Conservation (phyloP, 2,329 filamentous ascomycete species). For the Cephalotrichum gorgonifer region DNA sequence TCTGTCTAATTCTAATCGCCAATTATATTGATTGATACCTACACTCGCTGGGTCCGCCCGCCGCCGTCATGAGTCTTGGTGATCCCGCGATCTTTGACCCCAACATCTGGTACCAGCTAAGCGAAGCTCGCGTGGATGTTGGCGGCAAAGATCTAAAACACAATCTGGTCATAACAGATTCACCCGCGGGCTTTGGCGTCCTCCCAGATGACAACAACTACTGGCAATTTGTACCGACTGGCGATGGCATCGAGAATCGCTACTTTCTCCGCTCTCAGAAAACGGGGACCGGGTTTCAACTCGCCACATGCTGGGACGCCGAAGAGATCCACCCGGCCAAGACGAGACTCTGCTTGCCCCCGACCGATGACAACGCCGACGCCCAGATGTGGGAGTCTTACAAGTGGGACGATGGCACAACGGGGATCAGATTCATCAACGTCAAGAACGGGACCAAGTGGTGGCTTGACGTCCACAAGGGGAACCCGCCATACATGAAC, state of each 20-base stretch:
- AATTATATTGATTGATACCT: not conserved
- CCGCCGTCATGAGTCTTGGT: not conserved
- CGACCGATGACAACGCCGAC: constrained; percentile 12
- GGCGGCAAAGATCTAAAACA: constrained; percentile 13
- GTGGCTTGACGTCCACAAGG: constrained; percentile 21
- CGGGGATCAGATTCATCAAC: constrained; percentile 16
- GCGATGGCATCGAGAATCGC: constrained; percentile 16
- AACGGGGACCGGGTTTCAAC: constrained; percentile 17
- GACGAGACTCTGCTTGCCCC: constrained; percentile 19
- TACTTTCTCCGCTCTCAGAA: constrained; percentile 19
- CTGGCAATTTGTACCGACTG: constrained; percentile 18
- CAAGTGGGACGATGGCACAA: constrained; percentile 18
- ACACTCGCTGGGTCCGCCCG: not conserved
- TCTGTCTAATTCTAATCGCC: too few species aligned
- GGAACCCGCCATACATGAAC: constrained; percentile 20
- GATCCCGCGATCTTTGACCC: constrained; percentile 17
- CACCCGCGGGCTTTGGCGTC: constrained; percentile 11
- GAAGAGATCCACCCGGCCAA: constrained; percentile 14
- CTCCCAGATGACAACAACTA: constrained; percentile 9
- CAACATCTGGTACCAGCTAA: constrained; percentile 25
- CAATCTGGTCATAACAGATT: constrained; percentile 7
- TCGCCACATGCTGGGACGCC: constrained; percentile 16
- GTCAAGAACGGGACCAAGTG: constrained; percentile 20
- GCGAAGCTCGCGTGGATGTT: constrained; percentile 21
- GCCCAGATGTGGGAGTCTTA: constrained; percentile 23